A percentile compares a stretch with the other conserved stretches of the same genome.
Conservation (phyloP, 257 asterid genomes). For the Forsythia suspensa region DNA sequence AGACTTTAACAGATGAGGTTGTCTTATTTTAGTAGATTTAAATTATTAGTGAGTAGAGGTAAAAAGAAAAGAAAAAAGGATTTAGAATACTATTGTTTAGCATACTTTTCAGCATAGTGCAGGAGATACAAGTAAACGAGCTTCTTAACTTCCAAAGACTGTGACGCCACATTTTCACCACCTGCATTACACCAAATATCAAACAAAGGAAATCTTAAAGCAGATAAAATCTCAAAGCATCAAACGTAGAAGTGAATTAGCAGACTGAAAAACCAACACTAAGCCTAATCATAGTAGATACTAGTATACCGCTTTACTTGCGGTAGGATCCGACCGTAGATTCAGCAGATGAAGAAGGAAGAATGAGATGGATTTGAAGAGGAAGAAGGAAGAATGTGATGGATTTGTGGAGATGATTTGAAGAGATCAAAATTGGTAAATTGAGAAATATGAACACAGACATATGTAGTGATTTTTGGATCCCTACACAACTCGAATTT, state of each 20-base stretch:
- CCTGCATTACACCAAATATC: conserved; percentile 51
- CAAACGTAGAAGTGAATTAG: background rate
- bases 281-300: background rate
- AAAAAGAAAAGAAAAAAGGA: background rate
- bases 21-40: background rate
- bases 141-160: conserved; percentile 90
- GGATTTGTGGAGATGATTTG: too few relatives aligned
- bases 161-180: conserved; percentile 97
- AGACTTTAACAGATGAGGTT: background rate
- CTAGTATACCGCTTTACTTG: background rate
- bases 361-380: too few relatives aligned
- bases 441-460: too few relatives aligned
- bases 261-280: background rate
- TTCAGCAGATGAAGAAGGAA: too few relatives aligned
- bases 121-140: conserved; percentile 88
- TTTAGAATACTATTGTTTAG: conserved; percentile 10
- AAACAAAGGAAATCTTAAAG: conserved; percentile 13
- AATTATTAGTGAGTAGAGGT: background rate
- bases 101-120: conserved; percentile 93
- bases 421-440: too few relatives aligned
- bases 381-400: too few relatives aligned
- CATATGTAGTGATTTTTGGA: too few relatives aligned
- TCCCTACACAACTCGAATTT: too few relatives aligned
- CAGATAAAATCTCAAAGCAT: too few relatives aligned
- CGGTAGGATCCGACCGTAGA: too few relatives aligned